phyloP scores from a whole-genome alignment of 2,329 filamentous ascomycete genomes.

The Scedosporium minutisporum region DNA sequence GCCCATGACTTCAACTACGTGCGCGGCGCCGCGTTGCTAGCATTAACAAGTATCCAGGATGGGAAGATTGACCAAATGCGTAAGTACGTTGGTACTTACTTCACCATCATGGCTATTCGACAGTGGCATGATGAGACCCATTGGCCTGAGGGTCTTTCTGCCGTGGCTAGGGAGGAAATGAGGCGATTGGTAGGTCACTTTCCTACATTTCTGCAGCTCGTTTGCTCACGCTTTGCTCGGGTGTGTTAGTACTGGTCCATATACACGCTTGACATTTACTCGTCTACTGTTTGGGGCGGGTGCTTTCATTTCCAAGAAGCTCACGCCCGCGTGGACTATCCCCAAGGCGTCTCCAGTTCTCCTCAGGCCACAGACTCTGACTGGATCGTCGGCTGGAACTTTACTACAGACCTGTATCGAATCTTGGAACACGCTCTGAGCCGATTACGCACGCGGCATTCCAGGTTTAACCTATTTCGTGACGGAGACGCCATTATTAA shows the following conservation, averaged over 20 bases:
- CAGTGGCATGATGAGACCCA: conserved; percentile 41
- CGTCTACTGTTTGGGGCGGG: conserved; percentile 38
- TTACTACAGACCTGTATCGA: conserved; percentile 45
- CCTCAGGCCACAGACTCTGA: conserved; percentile 13
- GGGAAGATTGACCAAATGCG: conserved; percentile 39
- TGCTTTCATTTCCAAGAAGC: conserved; percentile 14
- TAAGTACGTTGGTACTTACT: conserved; percentile 38
- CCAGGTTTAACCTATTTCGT: conserved; percentile 14
- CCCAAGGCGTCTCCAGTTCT: conserved; percentile 6
- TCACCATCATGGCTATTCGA: conserved; percentile 37
- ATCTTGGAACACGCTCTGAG: conserved; percentile 40
- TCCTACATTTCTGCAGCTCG: not conserved
- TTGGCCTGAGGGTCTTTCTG: conserved; percentile 36
- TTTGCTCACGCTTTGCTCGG: not conserved
- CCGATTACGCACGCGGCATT: conserved; percentile 14
- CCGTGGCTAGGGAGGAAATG: conserved; percentile 37
- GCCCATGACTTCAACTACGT: conserved; percentile 27
- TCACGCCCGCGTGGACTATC: conserved; percentile 16
- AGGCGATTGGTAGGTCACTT: conserved; percentile 27
- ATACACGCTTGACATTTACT: conserved; percentile 46
- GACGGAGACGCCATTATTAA: conserved; percentile 10
- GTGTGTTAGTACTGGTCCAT: conserved; percentile 41
- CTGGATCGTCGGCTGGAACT: conserved; percentile 50
- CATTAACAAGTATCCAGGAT: conserved; percentile 40
- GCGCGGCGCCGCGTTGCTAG: conserved; percentile 35